These are phyloP conservation scores for Polytrichum commune DNA, from an alignment of 225 moss, liverwort and hornwort species.

Conservation along the genomic window DNA sequence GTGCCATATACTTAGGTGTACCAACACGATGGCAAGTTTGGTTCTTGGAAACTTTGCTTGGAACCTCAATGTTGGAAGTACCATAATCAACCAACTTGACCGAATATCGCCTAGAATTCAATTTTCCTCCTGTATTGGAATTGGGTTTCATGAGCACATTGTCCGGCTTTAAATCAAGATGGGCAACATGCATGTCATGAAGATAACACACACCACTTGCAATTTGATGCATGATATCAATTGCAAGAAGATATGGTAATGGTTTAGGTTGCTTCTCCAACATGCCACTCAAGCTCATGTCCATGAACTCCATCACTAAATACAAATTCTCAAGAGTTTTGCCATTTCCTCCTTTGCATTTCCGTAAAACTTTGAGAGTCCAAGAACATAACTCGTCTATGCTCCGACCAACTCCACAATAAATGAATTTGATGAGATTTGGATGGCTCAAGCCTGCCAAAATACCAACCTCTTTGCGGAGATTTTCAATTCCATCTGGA, in stretches of 20 bases:
- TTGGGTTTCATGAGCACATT: slow-evolving; percentile 16
- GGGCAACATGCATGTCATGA: slow-evolving; percentile 15
- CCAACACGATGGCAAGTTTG: slow-evolving; percentile 1
- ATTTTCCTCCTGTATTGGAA: neutral
- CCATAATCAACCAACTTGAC: slow-evolving; percentile 22
- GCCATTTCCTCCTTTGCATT: too few relatives aligned
- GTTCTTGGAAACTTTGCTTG: neutral
- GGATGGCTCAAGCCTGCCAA: slow-evolving; percentile 14
- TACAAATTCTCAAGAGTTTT: neutral
- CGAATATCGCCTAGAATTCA: neutral
- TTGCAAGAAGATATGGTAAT: slow-evolving; percentile 7
- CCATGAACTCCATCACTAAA: slow-evolving; percentile 22
- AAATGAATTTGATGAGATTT: slow-evolving; percentile 16
- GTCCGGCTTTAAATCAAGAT: slow-evolving; percentile 21
- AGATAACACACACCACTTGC: slow-evolving; percentile 22
- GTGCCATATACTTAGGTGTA: slow-evolving; percentile 20
- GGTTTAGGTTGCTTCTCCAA: slow-evolving; percentile 1
- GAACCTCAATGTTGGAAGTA: slow-evolving; percentile 18
- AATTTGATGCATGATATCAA: slow-evolving; percentile 21
- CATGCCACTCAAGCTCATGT: slow-evolving; percentile 8
- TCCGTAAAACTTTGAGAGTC: too few relatives aligned
- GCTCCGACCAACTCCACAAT: slow-evolving; percentile 4
- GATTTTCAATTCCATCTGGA: neutral
- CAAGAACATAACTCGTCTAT: neutral
- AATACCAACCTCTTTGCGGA: slow-evolving; percentile 17